Conservation (phyloP, 2,329 filamentous ascomycete species). For the Microcyclospora pomicola region DNA sequence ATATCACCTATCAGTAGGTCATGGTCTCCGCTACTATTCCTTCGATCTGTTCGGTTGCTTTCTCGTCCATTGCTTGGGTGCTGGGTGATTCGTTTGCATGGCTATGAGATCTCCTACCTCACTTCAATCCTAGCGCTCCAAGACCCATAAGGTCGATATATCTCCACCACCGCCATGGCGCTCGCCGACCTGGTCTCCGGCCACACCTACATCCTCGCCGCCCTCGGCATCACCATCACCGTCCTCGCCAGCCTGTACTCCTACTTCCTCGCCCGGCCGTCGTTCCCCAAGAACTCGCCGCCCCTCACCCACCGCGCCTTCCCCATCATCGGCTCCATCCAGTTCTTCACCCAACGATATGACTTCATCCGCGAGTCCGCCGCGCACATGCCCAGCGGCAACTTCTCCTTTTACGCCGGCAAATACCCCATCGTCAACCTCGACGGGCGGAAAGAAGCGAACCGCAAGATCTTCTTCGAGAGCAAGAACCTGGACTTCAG, state of each 20-base stretch:
- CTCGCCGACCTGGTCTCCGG: too few species aligned
- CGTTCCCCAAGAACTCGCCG: constrained; percentile 16
- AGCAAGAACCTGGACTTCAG: constrained; percentile 30
- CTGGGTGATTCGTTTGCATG: too few species aligned
- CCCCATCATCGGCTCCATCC: constrained; percentile 32
- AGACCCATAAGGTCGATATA: too few species aligned
- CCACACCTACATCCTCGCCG: too few species aligned
- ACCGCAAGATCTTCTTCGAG: constrained; percentile 33
- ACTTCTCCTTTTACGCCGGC: constrained; percentile 38
- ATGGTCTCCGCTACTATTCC: too few species aligned
- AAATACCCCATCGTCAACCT: constrained; percentile 32
- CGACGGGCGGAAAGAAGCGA: constrained; percentile 26
- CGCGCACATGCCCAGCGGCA: constrained; percentile 24
- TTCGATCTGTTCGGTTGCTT: too few species aligned
- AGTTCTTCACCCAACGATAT: constrained; percentile 35
- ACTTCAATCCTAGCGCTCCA: too few species aligned
- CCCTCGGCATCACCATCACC: too few species aligned
- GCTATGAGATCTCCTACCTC: too few species aligned
- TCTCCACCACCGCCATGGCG: too few species aligned
- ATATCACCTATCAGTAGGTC: too few species aligned
- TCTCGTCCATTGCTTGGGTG: too few species aligned
- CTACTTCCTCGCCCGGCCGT: constrained; percentile 11
- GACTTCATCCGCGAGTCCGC: constrained; percentile 30
- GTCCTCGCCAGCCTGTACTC: constrained; percentile 7
- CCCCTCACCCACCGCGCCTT: constrained; percentile 11